These are phyloP conservation scores for Exophiala sideris DNA, from an alignment of 2,329 filamentous ascomycete species.

Conservation along the genomic window DNA sequence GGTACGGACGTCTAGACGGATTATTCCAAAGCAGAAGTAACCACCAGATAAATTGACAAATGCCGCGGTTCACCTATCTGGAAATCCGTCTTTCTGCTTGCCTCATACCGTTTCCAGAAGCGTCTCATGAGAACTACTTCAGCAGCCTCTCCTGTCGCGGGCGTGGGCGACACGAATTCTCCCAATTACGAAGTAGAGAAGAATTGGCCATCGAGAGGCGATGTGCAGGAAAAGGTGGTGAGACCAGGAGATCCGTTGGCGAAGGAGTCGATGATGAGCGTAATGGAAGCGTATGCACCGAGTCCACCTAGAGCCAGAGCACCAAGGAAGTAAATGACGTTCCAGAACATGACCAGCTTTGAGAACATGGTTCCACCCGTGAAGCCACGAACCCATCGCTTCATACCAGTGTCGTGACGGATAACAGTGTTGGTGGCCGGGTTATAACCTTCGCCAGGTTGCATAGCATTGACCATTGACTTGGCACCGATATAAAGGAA, in stretches of 20 bases:
- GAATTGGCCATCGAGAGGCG: too few species aligned
- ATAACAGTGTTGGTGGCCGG: constrained; percentile 22
- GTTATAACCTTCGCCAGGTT: constrained; percentile 24
- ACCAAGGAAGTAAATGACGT: neutral
- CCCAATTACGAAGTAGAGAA: too few species aligned
- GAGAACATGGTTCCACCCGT: constrained; percentile 14
- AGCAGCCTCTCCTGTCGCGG: too few species aligned
- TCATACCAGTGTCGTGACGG: constrained; percentile 7
- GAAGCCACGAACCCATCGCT: constrained; percentile 26
- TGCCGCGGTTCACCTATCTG: too few species aligned
- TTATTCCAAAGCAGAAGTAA: too few species aligned
- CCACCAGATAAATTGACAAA: too few species aligned
- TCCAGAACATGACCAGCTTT: constrained; percentile 11
- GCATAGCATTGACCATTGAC: constrained; percentile 29
- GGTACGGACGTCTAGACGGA: too few species aligned
- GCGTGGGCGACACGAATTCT: too few species aligned
- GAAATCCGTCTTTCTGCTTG: too few species aligned
- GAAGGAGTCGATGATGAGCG: neutral
- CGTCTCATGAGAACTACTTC: too few species aligned
- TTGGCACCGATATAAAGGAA: constrained; percentile 30
- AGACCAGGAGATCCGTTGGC: neutral
- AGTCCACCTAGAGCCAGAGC: neutral
- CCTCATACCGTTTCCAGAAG: too few species aligned
- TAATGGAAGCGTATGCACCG: neutral
- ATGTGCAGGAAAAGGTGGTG: constrained; percentile 1